Evolutionary conservation across 352 stramenopile genomes (phyloP).

Genomic region (Globisporangium carolinianum): DNA sequence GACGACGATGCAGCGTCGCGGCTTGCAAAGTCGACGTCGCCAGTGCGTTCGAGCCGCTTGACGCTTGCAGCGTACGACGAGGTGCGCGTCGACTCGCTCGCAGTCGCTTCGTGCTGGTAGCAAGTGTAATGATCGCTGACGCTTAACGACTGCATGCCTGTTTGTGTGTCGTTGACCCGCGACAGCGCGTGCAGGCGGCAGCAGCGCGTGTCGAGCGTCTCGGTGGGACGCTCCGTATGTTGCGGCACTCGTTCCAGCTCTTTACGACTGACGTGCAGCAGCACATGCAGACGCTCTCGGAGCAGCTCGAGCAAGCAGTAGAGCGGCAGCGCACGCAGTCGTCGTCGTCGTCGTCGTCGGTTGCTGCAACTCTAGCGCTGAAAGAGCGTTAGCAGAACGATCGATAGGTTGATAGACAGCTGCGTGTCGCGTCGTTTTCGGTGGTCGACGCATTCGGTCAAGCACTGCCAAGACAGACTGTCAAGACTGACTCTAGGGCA

Average conservation of each 20-base stretch:
- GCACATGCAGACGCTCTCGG: constrained; percentile 43
- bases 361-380: neutral
- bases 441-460: too few species aligned
- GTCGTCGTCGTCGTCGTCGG: neutral
- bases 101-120: too few species aligned
- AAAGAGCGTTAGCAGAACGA: neutral
- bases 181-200: constrained; percentile 23
- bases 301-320: constrained; percentile 31
- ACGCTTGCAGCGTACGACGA: neutral
- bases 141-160: too few species aligned
- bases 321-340: neutral
- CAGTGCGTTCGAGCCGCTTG: neutral
- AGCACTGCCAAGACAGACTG: too few species aligned
- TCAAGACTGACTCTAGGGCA: too few species aligned
- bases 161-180: too few species aligned
- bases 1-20: neutral
- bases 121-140: too few species aligned
- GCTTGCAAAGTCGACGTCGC: neutral
- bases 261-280: constrained; percentile 44
- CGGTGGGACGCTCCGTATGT: constrained; percentile 27
- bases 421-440: too few species aligned
- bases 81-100: neutral
- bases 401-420: neutral
- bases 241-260: constrained; percentile 48
- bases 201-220: constrained; percentile 32